Evolutionary conservation across 2,329 filamentous ascomycete species (phyloP).

Genomic region (Polytolypa hystricis): DNA sequence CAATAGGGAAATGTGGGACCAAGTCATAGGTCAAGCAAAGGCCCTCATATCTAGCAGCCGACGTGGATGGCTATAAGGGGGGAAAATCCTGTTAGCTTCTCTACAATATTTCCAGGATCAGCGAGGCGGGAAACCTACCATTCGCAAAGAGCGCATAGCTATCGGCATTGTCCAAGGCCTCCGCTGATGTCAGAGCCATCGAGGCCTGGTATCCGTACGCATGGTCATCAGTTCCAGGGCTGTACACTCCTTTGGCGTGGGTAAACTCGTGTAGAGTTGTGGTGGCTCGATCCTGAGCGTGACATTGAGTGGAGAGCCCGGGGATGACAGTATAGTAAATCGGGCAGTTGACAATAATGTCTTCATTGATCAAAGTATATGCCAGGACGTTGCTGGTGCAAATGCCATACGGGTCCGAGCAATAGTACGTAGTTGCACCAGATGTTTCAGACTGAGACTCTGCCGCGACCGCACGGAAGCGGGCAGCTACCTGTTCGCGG

Average conservation of each 20-base stretch:
- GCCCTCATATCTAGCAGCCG: constrained; percentile 6
- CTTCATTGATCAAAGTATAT: constrained; percentile 46
- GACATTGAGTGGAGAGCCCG: constrained; percentile 41
- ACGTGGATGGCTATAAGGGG: constrained; percentile 6
- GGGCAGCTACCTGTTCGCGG: constrained; percentile 40
- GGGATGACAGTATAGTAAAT: constrained; percentile 45
- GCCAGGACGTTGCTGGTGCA: constrained; percentile 47
- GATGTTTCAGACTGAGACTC: constrained; percentile 44
- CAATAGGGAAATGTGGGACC: too few relatives aligned
- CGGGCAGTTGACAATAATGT: constrained; percentile 51
- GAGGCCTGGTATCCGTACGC: constrained; percentile 46
- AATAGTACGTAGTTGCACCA: constrained; percentile 46
- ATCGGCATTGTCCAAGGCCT: constrained; percentile 55
- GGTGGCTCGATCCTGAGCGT: constrained; percentile 54
- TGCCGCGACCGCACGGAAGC: constrained; percentile 41
- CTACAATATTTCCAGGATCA: too few relatives aligned
- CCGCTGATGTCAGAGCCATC: constrained; percentile 33
- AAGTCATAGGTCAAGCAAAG: too few relatives aligned
- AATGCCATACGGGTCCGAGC: constrained; percentile 44
- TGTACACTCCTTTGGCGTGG: constrained; percentile 44
- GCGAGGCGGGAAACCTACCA: constrained; percentile 23
- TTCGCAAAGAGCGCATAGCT: constrained; percentile 46
- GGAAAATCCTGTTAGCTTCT: neutral
- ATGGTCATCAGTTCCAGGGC: constrained; percentile 48
- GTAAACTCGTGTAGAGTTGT: constrained; percentile 57